Evolutionary conservation across 805 yeast genomes (phyloP).

Genomic region (Myxozyma vanderwaltii): DNA sequence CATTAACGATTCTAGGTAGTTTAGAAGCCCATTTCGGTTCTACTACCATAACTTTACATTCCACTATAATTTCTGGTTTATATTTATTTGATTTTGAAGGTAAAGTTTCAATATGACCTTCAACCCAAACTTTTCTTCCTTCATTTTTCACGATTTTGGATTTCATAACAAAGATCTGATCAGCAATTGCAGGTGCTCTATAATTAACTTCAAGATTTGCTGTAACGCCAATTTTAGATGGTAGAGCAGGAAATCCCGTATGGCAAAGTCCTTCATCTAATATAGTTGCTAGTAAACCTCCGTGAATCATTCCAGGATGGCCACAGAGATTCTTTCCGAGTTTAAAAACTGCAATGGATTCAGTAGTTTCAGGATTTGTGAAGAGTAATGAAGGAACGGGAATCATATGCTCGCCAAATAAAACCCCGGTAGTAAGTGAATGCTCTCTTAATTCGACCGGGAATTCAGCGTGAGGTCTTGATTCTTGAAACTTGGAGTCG

Average conservation of each 20-base stretch:
- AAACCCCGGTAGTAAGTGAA: constrained; percentile 52
- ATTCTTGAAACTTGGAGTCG: constrained; percentile 35
- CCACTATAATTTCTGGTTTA: constrained; percentile 34
- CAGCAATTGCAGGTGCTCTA: constrained; percentile 57
- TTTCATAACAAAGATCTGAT: constrained; percentile 62
- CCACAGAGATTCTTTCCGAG: constrained; percentile 68
- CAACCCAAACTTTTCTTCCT: constrained; percentile 81
- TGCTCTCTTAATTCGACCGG: constrained; percentile 35
- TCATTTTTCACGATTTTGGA: constrained; percentile 66
- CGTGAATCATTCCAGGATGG: constrained; percentile 75
- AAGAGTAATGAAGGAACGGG: constrained; percentile 72
- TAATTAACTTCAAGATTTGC: constrained; percentile 73
- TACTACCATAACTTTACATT: constrained; percentile 42
- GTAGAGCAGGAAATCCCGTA: constrained; percentile 81
- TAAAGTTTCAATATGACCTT: constrained; percentile 63
- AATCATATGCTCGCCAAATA: constrained; percentile 77
- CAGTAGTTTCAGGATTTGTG: constrained; percentile 50
- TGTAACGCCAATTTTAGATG: constrained; percentile 84
- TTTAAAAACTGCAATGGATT: constrained; percentile 66
- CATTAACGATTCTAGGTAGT: constrained; percentile 29
- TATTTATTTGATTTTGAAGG: constrained; percentile 30
- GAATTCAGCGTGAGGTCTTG: constrained; percentile 36
- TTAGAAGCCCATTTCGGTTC: constrained; percentile 46
- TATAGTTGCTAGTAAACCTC: constrained; percentile 80
- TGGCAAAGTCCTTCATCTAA: constrained; percentile 84